Evolutionary conservation across 108 stramenopile genomes (phyloP).

Genomic region (Cyclotella kingstonii): DNA sequence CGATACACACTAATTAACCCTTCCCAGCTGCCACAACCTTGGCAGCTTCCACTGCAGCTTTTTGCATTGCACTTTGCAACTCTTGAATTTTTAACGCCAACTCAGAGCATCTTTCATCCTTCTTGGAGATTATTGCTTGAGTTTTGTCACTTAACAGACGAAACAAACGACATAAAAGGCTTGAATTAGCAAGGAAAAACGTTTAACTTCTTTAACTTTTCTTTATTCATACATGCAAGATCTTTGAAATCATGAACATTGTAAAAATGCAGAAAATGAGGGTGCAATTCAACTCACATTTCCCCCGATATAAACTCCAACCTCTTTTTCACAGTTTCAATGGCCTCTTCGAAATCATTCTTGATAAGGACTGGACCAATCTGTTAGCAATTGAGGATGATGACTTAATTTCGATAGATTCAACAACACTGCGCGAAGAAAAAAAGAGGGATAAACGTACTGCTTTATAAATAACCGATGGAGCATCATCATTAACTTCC

Average conservation of each 20-base stretch:
- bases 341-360: conserved; percentile 88
- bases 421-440: not conserved
- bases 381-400: not conserved
- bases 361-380: conserved; percentile 87
- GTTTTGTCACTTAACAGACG: conserved; percentile 51
- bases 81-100: conserved; percentile 71
- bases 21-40: conserved; percentile 63
- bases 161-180: no score
- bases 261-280: not conserved
- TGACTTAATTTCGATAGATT: not conserved
- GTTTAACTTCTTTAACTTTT: no score
- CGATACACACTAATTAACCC: not conserved
- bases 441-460: conserved; percentile 14
- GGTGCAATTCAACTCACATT: conserved; percentile 29
- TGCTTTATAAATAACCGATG: conserved; percentile 77
- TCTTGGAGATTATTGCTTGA: conserved; percentile 50
- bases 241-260: not conserved
- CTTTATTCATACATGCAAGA: no score
- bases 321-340: conserved; percentile 80
- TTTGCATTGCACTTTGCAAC: conserved; percentile 82
- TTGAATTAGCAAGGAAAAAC: no score
- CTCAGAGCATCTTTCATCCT: conserved; percentile 55
- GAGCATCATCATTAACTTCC: conserved; percentile 33
- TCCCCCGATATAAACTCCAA: conserved; percentile 85
- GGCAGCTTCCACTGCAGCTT: conserved; percentile 80